Evolutionary conservation across 768 basidiomycete species (phyloP).

Genomic region (Omphalotus guepiniiformis): DNA sequence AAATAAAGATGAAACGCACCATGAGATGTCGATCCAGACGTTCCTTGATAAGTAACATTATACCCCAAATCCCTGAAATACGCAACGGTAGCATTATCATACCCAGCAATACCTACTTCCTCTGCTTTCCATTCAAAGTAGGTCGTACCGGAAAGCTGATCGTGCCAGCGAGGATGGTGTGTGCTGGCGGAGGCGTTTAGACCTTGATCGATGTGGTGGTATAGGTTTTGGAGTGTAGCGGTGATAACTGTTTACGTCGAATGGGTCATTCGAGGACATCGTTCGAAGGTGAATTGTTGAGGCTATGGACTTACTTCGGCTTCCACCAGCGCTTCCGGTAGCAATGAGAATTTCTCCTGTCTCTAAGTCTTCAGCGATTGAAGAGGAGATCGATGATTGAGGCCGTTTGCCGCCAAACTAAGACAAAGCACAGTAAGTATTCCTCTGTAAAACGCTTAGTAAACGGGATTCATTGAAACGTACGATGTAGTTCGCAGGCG

Average conservation of each 20-base stretch:
- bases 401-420: slow-evolving; percentile 28
- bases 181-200: slow-evolving; percentile 16
- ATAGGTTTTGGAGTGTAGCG: slow-evolving; percentile 30
- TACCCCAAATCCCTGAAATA: slow-evolving; percentile 15
- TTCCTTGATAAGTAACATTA: slow-evolving; percentile 10
- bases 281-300: background rate
- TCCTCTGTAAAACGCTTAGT: background rate
- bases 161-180: slow-evolving; percentile 21
- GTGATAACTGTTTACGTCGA: slow-evolving; percentile 27
- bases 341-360: slow-evolving; percentile 30
- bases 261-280: too few species aligned
- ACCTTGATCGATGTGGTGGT: slow-evolving; percentile 31
- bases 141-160: slow-evolving; percentile 19
- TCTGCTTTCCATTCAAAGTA: slow-evolving; percentile 16
- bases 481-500: slow-evolving; percentile 30
- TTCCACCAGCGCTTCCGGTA: slow-evolving; percentile 33
- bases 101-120: slow-evolving; percentile 12
- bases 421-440: background rate
- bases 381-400: slow-evolving; percentile 25
- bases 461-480: slow-evolving; percentile 6
- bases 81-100: slow-evolving; percentile 14
- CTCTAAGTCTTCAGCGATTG: slow-evolving; percentile 31
- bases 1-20: slow-evolving; percentile 3
- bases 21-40: slow-evolving; percentile 11
- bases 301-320: slow-evolving; percentile 13